Conservation (phyloP, 208 protist genomes). For the Acanthamoeba polyphaga region DNA sequence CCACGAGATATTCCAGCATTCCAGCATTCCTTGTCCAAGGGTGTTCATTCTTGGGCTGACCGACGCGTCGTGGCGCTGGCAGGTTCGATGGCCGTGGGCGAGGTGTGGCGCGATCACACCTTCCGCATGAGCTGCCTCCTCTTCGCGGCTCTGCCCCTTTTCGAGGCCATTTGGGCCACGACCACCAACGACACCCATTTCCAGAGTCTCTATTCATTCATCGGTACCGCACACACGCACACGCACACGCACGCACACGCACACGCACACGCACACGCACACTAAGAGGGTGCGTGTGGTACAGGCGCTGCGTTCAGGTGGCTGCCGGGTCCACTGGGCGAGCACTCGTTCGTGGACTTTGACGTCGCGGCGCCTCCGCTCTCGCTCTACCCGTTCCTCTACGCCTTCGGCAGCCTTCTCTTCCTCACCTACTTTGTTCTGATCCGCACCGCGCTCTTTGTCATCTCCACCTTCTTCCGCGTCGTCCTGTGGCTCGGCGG, state of each 20-base stretch:
- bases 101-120: conserved; percentile 1
- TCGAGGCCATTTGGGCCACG: neutral
- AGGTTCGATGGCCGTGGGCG: neutral
- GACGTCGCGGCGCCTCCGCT: conserved; percentile 43
- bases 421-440: conserved; percentile 22
- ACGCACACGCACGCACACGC: no score
- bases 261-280: neutral
- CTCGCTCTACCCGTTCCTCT: conserved; percentile 32
- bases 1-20: neutral
- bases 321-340: conserved; percentile 17
- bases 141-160: conserved; percentile 3
- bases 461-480: neutral
- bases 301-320: neutral
- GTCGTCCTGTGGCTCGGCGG: neutral
- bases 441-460: neutral
- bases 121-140: neutral
- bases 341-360: conserved; percentile 38
- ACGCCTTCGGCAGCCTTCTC: conserved; percentile 18
- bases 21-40: neutral
- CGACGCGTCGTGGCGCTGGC: no score
- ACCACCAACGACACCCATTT: neutral
- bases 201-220: neutral
- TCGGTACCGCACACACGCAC: neutral
- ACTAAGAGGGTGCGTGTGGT: neutral
- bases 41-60: no score